These are phyloP conservation scores for Phytophthora fragariae DNA, from an alignment of 352 stramenopile genomes.

Conservation along the genomic window DNA sequence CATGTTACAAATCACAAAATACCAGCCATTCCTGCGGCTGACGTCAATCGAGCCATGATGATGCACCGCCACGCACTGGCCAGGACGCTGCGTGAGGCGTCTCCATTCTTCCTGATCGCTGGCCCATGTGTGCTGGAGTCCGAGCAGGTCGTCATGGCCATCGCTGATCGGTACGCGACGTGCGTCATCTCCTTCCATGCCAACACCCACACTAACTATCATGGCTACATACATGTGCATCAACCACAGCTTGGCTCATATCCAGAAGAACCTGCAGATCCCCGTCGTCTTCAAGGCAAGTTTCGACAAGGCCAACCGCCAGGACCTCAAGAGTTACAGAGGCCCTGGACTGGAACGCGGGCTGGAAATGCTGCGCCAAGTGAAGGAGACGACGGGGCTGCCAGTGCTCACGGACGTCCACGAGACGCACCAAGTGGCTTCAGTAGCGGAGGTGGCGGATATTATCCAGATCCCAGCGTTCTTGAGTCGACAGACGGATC, in stretches of 20 bases:
- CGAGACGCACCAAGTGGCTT: slow-evolving; percentile 81
- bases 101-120: slow-evolving; percentile 88
- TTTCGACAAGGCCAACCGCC: slow-evolving; percentile 92
- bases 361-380: slow-evolving; percentile 75
- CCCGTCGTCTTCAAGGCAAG: slow-evolving; percentile 91
- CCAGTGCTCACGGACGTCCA: slow-evolving; percentile 89
- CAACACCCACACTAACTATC: not conserved
- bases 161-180: slow-evolving; percentile 61
- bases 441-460: slow-evolving; percentile 76
- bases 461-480: slow-evolving; percentile 91
- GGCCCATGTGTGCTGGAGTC: slow-evolving; percentile 87
- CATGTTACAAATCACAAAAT: slow-evolving; percentile 30
- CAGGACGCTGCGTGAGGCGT: slow-evolving; percentile 59
- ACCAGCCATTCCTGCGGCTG: slow-evolving; percentile 12
- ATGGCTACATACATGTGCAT: slow-evolving; percentile 3
- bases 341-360: slow-evolving; percentile 76
- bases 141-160: slow-evolving; percentile 67
- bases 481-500: slow-evolving; percentile 89
- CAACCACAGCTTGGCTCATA: slow-evolving; percentile 51
- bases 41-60: slow-evolving; percentile 1
- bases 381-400: slow-evolving; percentile 76
- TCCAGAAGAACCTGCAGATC: slow-evolving; percentile 70
- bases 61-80: slow-evolving; percentile 64
- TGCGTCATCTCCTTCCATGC: not conserved
- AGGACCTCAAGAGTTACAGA: slow-evolving; percentile 82